Percentiles rank a stretch among this genome's conserved stretches.
phyloP scores from a whole-genome alignment of 352 stramenopile genomes.

The Phytophthora uliginosa region DNA sequence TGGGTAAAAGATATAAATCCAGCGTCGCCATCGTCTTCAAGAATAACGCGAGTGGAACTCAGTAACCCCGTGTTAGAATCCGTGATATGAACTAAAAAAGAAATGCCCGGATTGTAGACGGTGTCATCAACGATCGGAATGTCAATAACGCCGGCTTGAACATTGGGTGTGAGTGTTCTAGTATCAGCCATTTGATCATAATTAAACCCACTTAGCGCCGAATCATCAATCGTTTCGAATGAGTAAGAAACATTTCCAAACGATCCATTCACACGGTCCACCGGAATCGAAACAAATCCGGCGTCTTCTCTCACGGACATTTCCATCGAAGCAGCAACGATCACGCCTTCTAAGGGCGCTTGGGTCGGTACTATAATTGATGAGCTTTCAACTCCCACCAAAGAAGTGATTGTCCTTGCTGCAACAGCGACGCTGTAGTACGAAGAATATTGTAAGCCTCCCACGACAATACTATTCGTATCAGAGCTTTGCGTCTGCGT shows the following conservation, averaged over 20 bases:
- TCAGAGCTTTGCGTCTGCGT: slow-evolving; percentile 11
- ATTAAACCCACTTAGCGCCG: slow-evolving; percentile 44
- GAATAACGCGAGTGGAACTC: slow-evolving; percentile 43
- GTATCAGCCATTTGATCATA: slow-evolving; percentile 29
- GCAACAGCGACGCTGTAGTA: slow-evolving; percentile 46
- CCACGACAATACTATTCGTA: slow-evolving; percentile 26
- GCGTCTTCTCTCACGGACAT: slow-evolving; percentile 45
- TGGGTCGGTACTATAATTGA: slow-evolving; percentile 45
- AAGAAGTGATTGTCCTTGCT: slow-evolving; percentile 44
- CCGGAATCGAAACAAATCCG: slow-evolving; percentile 31
- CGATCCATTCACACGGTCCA: slow-evolving; percentile 62
- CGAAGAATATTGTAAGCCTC: slow-evolving; percentile 41
- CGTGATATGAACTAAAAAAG: slow-evolving; percentile 49
- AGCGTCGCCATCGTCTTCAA: slow-evolving; percentile 66
- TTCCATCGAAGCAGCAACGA: slow-evolving; percentile 31
- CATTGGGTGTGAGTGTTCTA: slow-evolving; percentile 34
- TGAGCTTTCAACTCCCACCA: slow-evolving; percentile 37
- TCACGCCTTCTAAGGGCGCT: slow-evolving; percentile 36
- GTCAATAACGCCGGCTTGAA: slow-evolving; percentile 38
- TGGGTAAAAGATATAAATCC: slow-evolving; percentile 56
- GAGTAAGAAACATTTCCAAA: slow-evolving; percentile 51
- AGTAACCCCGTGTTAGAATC: slow-evolving; percentile 32
- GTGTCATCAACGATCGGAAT: slow-evolving; percentile 58
- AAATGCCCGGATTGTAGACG: slow-evolving; percentile 51
- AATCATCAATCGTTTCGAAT: slow-evolving; percentile 47